Evolutionary conservation across 2,329 filamentous ascomycete species (phyloP).

Genomic region (Aspergillus quadrilineatus): DNA sequence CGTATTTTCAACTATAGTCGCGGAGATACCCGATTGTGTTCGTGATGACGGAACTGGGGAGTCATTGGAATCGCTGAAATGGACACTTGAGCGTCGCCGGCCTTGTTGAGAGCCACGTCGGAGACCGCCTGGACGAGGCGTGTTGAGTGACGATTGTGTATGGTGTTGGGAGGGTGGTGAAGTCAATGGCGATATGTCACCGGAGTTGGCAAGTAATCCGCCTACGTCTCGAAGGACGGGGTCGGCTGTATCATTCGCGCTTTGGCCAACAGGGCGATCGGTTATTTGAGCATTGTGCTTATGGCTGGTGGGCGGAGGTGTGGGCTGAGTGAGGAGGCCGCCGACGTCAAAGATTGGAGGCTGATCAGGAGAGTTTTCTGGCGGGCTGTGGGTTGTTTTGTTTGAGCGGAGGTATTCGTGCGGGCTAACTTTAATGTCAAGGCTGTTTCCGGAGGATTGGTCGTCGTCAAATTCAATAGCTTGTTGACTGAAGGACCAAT

Average conservation of each 20-base stretch:
- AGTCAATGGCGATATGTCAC: conserved; percentile 5
- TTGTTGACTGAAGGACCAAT: conserved; percentile 34
- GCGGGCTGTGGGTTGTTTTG: conserved; percentile 31
- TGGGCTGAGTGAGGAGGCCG: conserved; percentile 61
- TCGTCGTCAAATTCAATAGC: conserved; percentile 29
- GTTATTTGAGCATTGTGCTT: neutral
- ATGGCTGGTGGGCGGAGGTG: conserved; percentile 11
- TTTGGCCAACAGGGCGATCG: neutral
- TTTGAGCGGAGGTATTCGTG: conserved; percentile 36
- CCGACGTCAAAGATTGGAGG: conserved; percentile 86
- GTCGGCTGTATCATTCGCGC: conserved; percentile 25
- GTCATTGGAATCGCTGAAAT: conserved; percentile 18
- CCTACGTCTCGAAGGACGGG: conserved; percentile 38
- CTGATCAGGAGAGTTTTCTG: conserved; percentile 50
- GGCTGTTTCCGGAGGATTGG: conserved; percentile 30
- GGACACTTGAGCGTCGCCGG: conserved; percentile 19
- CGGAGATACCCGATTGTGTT: conserved; percentile 19
- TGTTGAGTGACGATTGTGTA: neutral
- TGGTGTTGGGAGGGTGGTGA: neutral
- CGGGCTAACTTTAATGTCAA: conserved; percentile 34
- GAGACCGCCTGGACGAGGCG: conserved; percentile 16
- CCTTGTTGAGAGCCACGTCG: conserved; percentile 14
- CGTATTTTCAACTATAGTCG: conserved; percentile 19
- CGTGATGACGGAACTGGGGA: conserved; percentile 23
- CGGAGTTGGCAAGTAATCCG: conserved; percentile 24